Conservation (phyloP, 257 asterid genomes). For the Petrea volubilis region DNA sequence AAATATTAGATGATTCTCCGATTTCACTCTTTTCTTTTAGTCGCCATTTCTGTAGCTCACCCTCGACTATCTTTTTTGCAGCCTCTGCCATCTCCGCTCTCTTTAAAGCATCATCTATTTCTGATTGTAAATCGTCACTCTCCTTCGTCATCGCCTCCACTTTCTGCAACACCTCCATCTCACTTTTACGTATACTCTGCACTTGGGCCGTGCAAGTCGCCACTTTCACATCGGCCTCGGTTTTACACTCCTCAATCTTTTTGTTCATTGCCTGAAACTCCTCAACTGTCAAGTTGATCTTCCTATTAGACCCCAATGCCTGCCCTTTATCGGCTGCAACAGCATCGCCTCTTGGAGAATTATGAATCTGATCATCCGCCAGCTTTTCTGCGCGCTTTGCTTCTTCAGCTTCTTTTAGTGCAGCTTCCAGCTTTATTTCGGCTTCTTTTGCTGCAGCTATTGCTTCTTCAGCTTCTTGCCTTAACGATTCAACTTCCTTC, state of each 20-base stretch:
- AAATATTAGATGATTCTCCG: conserved; percentile 33
- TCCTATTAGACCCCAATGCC: conserved; percentile 26
- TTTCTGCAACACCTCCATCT: conserved; percentile 34
- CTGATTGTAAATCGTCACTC: conserved; percentile 37
- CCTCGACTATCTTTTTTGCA: conserved; percentile 46
- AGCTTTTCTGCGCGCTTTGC: conserved; percentile 59
- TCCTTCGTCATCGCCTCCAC: conserved; percentile 47
- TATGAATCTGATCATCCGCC: conserved; percentile 52
- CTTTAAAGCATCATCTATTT: conserved; percentile 53
- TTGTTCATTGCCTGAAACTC: conserved; percentile 49
- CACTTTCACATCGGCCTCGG: conserved; percentile 44
- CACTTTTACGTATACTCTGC: conserved; percentile 37
- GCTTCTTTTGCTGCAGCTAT: conserved; percentile 38
- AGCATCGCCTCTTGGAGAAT: conserved; percentile 34
- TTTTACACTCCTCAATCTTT: conserved; percentile 41
- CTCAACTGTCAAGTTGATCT: conserved; percentile 40
- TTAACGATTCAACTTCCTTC: conserved; percentile 26
- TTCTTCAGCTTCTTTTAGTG: conserved; percentile 43
- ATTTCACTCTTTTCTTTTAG: conserved; percentile 25
- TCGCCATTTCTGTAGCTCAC: conserved; percentile 50
- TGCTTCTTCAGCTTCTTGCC: conserved; percentile 52
- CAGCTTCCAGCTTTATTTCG: conserved; percentile 51
- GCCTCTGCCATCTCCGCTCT: conserved; percentile 66
- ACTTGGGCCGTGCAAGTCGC: conserved; percentile 47
- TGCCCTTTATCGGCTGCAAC: background rate